Evolutionary conservation across 2,329 filamentous ascomycete species (phyloP).

Genomic region (Monilinia laxa): DNA sequence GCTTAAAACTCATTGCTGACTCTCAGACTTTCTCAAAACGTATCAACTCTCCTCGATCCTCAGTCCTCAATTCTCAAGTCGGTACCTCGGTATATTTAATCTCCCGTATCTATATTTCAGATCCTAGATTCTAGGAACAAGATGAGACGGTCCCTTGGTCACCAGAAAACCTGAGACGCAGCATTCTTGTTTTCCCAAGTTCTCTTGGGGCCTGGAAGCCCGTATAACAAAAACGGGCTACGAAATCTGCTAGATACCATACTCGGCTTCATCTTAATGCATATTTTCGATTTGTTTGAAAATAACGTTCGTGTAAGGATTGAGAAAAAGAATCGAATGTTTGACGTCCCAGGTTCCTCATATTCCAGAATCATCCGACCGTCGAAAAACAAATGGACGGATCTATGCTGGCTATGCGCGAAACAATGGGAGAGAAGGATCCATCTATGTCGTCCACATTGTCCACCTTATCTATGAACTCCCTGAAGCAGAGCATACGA

Average conservation of each 20-base stretch:
- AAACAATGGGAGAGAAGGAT: neutral
- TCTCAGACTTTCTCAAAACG: conserved; percentile 5
- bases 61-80: neutral
- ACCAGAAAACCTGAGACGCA: neutral
- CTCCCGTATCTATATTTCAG: no score
- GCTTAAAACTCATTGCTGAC: neutral
- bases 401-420: neutral
- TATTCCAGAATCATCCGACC: neutral
- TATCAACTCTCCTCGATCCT: no score
- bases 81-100: neutral
- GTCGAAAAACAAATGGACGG: neutral
- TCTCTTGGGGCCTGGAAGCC: neutral
- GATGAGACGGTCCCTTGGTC: neutral
- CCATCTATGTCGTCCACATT: neutral
- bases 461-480: neutral
- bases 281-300: neutral
- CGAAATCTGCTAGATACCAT: neutral
- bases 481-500: neutral
- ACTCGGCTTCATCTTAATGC: neutral
- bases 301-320: neutral
- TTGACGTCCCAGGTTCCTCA: neutral
- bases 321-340: neutral
- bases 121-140: neutral
- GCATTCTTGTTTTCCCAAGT: neutral
- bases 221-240: no score